A percentile compares a stretch with the other conserved stretches of the same genome.
These are phyloP conservation scores for Trametes gibbosa DNA, from an alignment of 768 basidiomycete species.

Conservation along the genomic window DNA sequence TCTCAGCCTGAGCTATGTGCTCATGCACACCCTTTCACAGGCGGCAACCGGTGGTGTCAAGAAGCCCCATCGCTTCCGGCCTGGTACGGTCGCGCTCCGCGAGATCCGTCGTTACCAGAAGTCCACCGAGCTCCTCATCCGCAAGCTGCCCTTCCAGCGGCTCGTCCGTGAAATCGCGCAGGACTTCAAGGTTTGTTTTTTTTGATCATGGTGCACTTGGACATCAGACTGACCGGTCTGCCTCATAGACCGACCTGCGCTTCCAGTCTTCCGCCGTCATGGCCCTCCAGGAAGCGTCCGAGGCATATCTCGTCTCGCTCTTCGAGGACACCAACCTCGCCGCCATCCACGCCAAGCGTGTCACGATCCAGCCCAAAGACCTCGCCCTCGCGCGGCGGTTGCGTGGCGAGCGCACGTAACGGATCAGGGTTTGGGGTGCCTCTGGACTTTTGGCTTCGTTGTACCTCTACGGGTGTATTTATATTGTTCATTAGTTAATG, in stretches of 20 bases:
- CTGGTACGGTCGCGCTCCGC: constrained; percentile 37
- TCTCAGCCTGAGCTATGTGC: background rate
- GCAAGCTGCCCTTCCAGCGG: constrained; percentile 63
- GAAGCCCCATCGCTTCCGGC: constrained; percentile 47
- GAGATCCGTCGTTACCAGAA: constrained; percentile 41
- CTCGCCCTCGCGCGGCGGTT: constrained; percentile 48
- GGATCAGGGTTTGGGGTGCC: background rate
- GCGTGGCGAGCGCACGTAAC: constrained; percentile 43
- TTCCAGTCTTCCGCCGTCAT: constrained; percentile 66
- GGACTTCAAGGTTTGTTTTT: constrained; percentile 52
- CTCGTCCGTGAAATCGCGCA: constrained; percentile 65
- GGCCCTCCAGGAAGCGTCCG: constrained; percentile 60
- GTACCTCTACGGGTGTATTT: constrained; percentile 22
- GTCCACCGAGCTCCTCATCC: constrained; percentile 39
- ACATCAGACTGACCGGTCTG: background rate
- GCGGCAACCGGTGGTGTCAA: constrained; percentile 62
- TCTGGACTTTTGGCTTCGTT: constrained; percentile 8
- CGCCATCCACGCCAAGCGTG: constrained; percentile 52
- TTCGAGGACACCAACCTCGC: constrained; percentile 51
- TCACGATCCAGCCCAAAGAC: constrained; percentile 56
- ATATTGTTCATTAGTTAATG: constrained; percentile 22
- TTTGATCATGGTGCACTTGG: background rate
- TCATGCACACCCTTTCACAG: constrained; percentile 8
- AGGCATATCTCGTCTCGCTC: constrained; percentile 42
- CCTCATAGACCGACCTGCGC: constrained; percentile 34